Evolutionary conservation across 768 basidiomycete species (phyloP), one percentile per base, ranked within the genome.

Genomic region (Scleroderma bovista): DNA sequence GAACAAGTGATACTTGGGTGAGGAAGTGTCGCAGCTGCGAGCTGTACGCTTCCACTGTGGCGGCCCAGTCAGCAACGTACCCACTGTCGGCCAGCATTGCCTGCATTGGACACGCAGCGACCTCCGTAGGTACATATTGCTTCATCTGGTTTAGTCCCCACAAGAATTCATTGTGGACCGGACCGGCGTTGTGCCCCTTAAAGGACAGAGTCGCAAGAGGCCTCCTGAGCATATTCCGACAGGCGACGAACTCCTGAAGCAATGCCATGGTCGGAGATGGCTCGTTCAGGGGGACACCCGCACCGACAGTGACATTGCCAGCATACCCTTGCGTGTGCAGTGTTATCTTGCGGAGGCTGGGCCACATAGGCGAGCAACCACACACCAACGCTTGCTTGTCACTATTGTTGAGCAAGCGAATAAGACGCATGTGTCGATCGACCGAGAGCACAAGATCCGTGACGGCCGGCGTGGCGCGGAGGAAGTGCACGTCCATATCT

Each of bases 321-420:
- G 34, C 2, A 47, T 65, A 66, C 16, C 59, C 66, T 32, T 65
- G 63, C 11, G 66, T 68, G 24, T 66, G 65, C 0, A 66, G 13
- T 33, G 65, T 68, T 29, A 66, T 44, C 2, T 53, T 58, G 20
- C 50, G 58, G 42, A 66, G 36, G n/a, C 32, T 44, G 0, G 60
- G 51, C 65, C 65, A 66, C 65, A 68, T 62, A 1, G 65, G 62
- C 13, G 57, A 42, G 17, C 60, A 62, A 0, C 58, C 62, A 9
- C 57, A 51, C 45, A 66, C 62, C 10, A 51, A 51, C 15, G 66
- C 66, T 23, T 66, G 65, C 41, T 68, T 66, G 46, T 68, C 67
- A 33, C 67, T 66, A 9, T 67, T 67, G 44, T 67, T 56, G 20
- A 67, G 67, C 47, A 67, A 47, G 42, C 66, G 60, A 0, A 67